phyloP scores from a whole-genome alignment of 2,329 filamentous ascomycete genomes.

The Pseudogymnoascus sp. region DNA sequence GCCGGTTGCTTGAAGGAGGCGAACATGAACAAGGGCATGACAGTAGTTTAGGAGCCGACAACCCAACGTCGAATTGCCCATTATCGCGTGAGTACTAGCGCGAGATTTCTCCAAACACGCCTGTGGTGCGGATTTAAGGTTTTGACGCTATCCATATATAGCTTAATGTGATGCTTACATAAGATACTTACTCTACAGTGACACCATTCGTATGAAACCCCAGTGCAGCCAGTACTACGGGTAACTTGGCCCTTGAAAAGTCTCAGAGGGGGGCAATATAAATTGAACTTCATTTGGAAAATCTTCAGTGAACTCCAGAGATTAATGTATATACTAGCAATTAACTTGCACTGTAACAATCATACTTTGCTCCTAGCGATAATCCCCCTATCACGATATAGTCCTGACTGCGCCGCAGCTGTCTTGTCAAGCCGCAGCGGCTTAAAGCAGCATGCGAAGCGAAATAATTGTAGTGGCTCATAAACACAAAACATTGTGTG shows the following conservation, averaged over 20 bases:
- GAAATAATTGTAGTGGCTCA: not conserved
- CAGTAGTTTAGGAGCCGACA: constrained; percentile 1
- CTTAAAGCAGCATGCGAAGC: constrained; percentile 6
- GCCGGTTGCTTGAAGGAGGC: constrained; percentile 5
- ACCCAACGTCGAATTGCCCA: constrained; percentile 7
- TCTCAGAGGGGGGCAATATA: constrained; percentile 1
- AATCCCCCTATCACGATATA: not conserved
- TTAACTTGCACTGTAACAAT: not conserved
- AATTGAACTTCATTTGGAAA: not conserved
- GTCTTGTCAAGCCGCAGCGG: constrained; percentile 2
- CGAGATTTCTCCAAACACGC: not conserved
- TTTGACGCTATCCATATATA: not conserved
- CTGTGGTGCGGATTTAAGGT: constrained; percentile 6
- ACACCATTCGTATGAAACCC: not conserved
- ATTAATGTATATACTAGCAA: not conserved
- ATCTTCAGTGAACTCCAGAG: not conserved
- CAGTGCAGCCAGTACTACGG: not conserved
- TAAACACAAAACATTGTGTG: constrained; percentile 1
- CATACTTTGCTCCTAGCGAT: not conserved
- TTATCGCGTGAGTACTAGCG: constrained; percentile 8
- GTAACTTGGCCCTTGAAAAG: not conserved
- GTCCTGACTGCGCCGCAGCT: not conserved
- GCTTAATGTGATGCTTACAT: not conserved
- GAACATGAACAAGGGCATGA: not conserved
- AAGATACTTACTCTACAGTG: not conserved